Conservation (phyloP, 2,329 filamentous ascomycete genomes). For the Alternaria hordeiaustralica region DNA sequence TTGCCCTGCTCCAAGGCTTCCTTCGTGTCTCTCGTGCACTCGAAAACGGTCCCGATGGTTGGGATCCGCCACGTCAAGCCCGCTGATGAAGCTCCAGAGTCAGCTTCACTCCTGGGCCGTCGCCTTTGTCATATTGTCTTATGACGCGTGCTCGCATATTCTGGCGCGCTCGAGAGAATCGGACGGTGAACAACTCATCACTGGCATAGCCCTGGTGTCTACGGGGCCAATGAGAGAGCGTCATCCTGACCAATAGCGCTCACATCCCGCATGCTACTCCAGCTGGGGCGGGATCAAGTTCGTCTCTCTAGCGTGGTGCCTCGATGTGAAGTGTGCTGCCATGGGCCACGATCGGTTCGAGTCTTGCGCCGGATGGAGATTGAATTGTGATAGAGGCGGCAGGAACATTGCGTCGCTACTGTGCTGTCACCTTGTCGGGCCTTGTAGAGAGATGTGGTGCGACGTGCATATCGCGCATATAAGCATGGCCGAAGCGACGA, state of each 20-base stretch:
- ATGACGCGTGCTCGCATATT: constrained; percentile 34
- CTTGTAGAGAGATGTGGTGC: constrained; percentile 25
- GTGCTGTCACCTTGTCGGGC: constrained; percentile 25
- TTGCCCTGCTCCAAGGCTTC: neutral
- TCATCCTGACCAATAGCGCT: constrained; percentile 9
- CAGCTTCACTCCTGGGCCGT: constrained; percentile 32
- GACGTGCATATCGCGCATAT: constrained; percentile 35
- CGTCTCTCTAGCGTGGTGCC: constrained; percentile 18
- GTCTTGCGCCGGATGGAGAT: constrained; percentile 17
- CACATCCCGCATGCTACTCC: constrained; percentile 11
- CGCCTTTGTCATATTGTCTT: constrained; percentile 8
- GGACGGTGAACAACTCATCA: constrained; percentile 43
- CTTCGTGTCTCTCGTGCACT: neutral
- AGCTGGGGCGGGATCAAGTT: constrained; percentile 18
- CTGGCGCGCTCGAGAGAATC: constrained; percentile 22
- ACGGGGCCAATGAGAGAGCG: constrained; percentile 27
- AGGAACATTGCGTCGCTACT: constrained; percentile 22
- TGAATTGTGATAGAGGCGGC: constrained; percentile 27
- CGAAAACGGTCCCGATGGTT: neutral
- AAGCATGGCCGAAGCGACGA: constrained; percentile 29
- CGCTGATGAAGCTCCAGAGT: constrained; percentile 3
- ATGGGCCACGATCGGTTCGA: constrained; percentile 28
- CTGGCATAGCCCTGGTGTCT: constrained; percentile 24
- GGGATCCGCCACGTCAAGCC: constrained; percentile 19
- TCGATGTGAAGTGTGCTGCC: constrained; percentile 29